Conservation (phyloP, 345 rosid genomes). For the Sisymbrium altissimum region DNA sequence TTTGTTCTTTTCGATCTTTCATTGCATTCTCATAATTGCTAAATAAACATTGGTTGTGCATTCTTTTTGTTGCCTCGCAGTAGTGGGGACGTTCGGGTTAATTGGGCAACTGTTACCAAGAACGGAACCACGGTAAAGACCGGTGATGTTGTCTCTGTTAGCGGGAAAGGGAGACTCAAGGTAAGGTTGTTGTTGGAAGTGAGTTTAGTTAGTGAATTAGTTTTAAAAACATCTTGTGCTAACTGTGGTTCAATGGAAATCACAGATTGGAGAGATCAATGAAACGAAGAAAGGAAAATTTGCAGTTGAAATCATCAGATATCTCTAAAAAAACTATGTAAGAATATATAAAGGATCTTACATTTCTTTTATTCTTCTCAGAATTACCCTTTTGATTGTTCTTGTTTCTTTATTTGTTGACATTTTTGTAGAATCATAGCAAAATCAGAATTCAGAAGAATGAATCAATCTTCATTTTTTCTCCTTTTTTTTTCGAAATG, state of each 20-base stretch:
- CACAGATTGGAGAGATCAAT: conserved; percentile 75
- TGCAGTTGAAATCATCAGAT: conserved; percentile 72
- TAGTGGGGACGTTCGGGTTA: conserved; percentile 74
- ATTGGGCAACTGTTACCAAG: conserved; percentile 74
- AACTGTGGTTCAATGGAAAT: neutral
- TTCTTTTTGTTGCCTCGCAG: conserved; percentile 33
- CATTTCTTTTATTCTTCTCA: neutral
- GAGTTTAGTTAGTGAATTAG: neutral
- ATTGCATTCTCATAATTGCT: conserved; percentile 2
- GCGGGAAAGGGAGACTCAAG: conserved; percentile 89
- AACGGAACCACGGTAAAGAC: conserved; percentile 65
- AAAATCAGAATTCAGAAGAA: too few species aligned
- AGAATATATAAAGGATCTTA: neutral
- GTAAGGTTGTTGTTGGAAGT: conserved; percentile 30
- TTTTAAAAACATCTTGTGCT: neutral
- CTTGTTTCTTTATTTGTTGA: neutral
- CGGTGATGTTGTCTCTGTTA: conserved; percentile 82
- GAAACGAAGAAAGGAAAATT: conserved; percentile 77
- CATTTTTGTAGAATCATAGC: neutral
- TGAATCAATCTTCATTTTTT: too few species aligned
- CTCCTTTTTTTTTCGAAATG: too few species aligned
- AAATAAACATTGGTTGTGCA: neutral
- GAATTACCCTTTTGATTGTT: neutral
- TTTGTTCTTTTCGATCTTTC: neutral
- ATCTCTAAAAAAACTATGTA: conserved; percentile 37